Evolutionary conservation across 768 basidiomycete species (phyloP).

Genomic region (Gautieria morchelliformis): DNA sequence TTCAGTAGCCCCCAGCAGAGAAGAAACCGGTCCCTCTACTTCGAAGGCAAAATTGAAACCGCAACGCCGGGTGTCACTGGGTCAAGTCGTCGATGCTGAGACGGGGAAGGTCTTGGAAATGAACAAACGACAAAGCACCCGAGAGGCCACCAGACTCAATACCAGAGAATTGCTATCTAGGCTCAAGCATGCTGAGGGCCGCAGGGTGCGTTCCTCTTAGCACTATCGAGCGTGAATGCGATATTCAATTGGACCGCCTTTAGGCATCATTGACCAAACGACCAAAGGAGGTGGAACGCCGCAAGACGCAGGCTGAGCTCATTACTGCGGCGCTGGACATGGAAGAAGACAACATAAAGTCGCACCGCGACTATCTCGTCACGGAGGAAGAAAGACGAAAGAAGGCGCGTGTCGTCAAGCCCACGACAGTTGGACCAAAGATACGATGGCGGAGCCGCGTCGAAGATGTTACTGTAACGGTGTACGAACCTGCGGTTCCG

Average conservation of each 20-base stretch:
- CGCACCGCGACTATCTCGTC: constrained; percentile 70
- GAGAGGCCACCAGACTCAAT: constrained; percentile 62
- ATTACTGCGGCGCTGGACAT: constrained; percentile 77
- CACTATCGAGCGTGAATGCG: background rate
- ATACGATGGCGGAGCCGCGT: constrained; percentile 61
- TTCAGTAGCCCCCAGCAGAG: background rate
- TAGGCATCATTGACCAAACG: constrained; percentile 42
- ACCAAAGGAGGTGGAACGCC: constrained; percentile 45
- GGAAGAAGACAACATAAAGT: constrained; percentile 74
- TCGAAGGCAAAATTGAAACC: constrained; percentile 16
- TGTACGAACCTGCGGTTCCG: constrained; percentile 10
- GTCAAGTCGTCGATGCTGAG: constrained; percentile 45
- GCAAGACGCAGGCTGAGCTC: constrained; percentile 72
- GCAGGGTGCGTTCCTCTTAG: constrained; percentile 34
- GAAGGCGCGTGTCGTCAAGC: constrained; percentile 52
- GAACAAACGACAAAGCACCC: constrained; percentile 45
- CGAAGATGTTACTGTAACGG: constrained; percentile 45
- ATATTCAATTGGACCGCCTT: background rate
- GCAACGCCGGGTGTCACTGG: constrained; percentile 45
- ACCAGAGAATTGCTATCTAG: constrained; percentile 23
- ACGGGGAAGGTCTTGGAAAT: constrained; percentile 47
- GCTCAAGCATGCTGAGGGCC: constrained; percentile 47
- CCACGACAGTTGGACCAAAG: constrained; percentile 54
- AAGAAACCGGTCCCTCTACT: background rate
- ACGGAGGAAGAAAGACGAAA: constrained; percentile 77